Evolutionary conservation across 169 alveolate genomes (phyloP), one percentile per base, ranked within the genome.

Genomic region (Eimeria tenella): DNA sequence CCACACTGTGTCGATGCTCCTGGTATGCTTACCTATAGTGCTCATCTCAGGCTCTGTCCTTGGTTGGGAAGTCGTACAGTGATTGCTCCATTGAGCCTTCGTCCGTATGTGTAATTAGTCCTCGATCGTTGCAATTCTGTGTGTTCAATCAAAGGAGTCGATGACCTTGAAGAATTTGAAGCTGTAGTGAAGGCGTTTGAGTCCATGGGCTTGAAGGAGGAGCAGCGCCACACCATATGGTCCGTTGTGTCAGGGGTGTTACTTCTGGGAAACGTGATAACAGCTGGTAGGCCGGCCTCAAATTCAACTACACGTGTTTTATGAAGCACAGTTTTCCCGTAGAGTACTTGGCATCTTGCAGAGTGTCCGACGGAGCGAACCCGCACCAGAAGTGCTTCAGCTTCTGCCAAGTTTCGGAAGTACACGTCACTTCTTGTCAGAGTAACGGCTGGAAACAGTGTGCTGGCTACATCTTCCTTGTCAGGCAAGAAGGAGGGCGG

Each of bases 211-310:
- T 96, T 99, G 94, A 94, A 97, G 77, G 96, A 98, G 31, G 91
- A 93, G 4, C 99, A 98, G 90, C 97, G 97, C 52, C 97, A 95
- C 84, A 96, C 98, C 75, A 97, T 99, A 25, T 96, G 98, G 60
- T 96, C 98, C 23, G 74, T 98, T 56, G 96, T 98, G 49, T 97
- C 98, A 5, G 99, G 99, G 68, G 97, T 99, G 19, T 95, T 99
- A 71, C 96, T 98, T 58, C 90, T 99, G 86, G 99, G 99, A 82
- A 99, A 99, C 95, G 98, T 99, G n/a, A 97, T 98, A 91, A 96
- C 99, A 91, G 96, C 62, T 49, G 94, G 94, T 77, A 53, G 4
- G 89, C n/a, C 23, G 19, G 82, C 49, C 65, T 50, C 65, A 25
- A 8, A 62, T 75, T 49, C 65, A 75, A 62, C n/a, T 62, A 62